Conservation (phyloP, 108 stramenopile species). For the Nannochloropsis granulata region DNA sequence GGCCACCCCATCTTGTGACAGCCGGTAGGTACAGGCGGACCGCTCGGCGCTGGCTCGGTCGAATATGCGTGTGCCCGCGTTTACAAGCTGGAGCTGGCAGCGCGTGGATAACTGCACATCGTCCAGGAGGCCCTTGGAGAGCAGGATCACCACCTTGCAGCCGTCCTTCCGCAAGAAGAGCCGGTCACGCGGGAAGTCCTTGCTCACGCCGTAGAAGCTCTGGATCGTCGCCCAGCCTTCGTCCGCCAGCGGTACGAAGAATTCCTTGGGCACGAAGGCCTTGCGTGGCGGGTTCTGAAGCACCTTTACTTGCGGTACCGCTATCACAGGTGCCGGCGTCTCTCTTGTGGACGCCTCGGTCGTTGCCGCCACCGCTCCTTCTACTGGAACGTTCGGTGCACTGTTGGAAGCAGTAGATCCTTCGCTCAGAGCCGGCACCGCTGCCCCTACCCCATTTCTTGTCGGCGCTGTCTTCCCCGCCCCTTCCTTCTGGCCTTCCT, state of each 20-base stretch:
- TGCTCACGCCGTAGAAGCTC: slow-evolving; percentile 1
- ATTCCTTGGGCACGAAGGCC: neutral
- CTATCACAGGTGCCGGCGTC: no score
- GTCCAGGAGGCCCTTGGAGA: neutral
- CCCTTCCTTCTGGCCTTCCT: neutral
- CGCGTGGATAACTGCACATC: neutral
- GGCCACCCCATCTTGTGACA: slow-evolving; percentile 17
- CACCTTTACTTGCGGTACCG: no score
- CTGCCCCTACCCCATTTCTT: neutral
- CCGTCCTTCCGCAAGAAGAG: slow-evolving; percentile 3
- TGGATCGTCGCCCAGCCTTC: neutral
- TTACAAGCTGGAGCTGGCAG: neutral
- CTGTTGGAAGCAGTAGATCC: neutral
- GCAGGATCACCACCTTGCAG: neutral
- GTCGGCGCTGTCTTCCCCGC: neutral
- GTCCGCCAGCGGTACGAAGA: neutral
- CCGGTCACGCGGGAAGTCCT: slow-evolving; percentile 4
- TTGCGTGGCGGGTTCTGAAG: no score
- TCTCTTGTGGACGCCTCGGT: neutral
- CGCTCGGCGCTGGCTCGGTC: slow-evolving; percentile 9
- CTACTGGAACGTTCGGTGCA: neutral
- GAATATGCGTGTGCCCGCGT: slow-evolving; percentile 15
- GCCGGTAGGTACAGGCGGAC: slow-evolving; percentile 1
- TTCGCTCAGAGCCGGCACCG: neutral
- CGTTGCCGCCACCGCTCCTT: neutral